Evolutionary conservation across 768 basidiomycete species (phyloP).

Genomic region (Dacryopinax spathularia): DNA sequence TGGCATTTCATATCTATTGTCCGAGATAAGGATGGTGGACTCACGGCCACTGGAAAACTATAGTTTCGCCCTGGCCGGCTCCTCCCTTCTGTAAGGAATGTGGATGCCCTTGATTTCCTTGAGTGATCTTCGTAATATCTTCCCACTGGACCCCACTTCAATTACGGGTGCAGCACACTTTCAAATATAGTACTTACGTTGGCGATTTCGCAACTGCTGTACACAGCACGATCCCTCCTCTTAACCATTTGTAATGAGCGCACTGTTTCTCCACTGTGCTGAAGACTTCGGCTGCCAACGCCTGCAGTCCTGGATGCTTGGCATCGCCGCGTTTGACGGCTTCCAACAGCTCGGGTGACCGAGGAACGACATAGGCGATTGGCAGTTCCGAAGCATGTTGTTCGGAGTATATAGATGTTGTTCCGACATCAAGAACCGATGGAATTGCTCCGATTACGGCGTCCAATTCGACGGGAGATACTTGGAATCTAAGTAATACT

Average conservation of each 20-base stretch:
- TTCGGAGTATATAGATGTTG: constrained; percentile 14
- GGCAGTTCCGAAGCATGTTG: constrained; percentile 19
- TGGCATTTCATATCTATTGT: too few species aligned
- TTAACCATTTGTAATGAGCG: constrained; percentile 19
- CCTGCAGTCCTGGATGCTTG: constrained; percentile 6
- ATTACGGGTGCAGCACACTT: background rate
- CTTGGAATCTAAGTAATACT: constrained; percentile 14
- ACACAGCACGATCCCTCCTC: constrained; percentile 16
- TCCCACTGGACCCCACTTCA: constrained; percentile 10
- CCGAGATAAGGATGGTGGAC: background rate
- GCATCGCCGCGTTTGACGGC: background rate
- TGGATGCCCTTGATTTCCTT: constrained; percentile 14
- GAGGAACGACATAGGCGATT: constrained; percentile 17
- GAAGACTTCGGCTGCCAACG: constrained; percentile 12
- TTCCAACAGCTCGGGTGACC: constrained; percentile 12
- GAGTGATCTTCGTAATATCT: constrained; percentile 16
- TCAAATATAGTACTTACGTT: background rate
- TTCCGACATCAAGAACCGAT: constrained; percentile 17
- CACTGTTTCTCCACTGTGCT: constrained; percentile 14
- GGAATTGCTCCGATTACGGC: constrained; percentile 15
- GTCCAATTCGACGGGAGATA: constrained; percentile 18
- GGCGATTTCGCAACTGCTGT: constrained; percentile 15
- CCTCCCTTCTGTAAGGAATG: constrained; percentile 11
- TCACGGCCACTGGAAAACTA: background rate
- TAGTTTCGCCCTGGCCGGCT: constrained; percentile 13